Conservation (phyloP, 306 rosid species). For the Carpinus fangiana region DNA sequence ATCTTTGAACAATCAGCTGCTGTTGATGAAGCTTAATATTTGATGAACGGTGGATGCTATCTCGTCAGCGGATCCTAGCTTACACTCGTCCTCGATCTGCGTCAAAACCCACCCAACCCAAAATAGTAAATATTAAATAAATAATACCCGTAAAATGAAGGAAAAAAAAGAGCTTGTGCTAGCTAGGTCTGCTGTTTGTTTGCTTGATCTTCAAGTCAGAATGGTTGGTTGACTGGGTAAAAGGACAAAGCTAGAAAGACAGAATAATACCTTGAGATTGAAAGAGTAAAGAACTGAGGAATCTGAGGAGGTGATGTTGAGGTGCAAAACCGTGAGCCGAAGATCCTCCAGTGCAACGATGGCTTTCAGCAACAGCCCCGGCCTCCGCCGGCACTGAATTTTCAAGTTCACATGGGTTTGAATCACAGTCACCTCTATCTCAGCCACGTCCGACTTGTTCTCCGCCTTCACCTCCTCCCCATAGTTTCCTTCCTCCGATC, state of each 20-base stretch:
- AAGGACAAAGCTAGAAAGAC: slow-evolving; percentile 16
- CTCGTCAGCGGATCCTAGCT: slow-evolving; percentile 70
- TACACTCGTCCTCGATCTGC: slow-evolving; percentile 90
- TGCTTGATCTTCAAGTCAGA: slow-evolving; percentile 55
- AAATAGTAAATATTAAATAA: background rate
- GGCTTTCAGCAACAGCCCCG: slow-evolving; percentile 67
- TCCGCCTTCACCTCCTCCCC: slow-evolving; percentile 60
- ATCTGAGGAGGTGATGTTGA: slow-evolving; percentile 71
- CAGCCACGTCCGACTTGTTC: slow-evolving; percentile 67
- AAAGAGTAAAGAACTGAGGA: slow-evolving; percentile 71
- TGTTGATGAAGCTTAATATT: slow-evolving; percentile 62
- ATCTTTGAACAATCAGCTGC: slow-evolving; percentile 33
- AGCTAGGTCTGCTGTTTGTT: slow-evolving; percentile 25
- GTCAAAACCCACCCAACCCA: background rate
- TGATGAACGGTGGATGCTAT: slow-evolving; percentile 75
- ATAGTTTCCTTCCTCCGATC: slow-evolving; percentile 34
- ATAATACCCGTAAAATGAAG: slow-evolving; percentile 1
- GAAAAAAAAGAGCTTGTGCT: slow-evolving; percentile 3
- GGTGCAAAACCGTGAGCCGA: slow-evolving; percentile 75
- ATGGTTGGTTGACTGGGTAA: slow-evolving; percentile 57
- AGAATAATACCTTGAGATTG: slow-evolving; percentile 85
- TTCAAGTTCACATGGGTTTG: slow-evolving; percentile 93
- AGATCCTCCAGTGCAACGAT: slow-evolving; percentile 84
- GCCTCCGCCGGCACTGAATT: slow-evolving; percentile 57
- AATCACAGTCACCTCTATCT: slow-evolving; percentile 71